Evolutionary conservation across 208 protist species (phyloP).

Genomic region (Trypanosoma conorhini): DNA sequence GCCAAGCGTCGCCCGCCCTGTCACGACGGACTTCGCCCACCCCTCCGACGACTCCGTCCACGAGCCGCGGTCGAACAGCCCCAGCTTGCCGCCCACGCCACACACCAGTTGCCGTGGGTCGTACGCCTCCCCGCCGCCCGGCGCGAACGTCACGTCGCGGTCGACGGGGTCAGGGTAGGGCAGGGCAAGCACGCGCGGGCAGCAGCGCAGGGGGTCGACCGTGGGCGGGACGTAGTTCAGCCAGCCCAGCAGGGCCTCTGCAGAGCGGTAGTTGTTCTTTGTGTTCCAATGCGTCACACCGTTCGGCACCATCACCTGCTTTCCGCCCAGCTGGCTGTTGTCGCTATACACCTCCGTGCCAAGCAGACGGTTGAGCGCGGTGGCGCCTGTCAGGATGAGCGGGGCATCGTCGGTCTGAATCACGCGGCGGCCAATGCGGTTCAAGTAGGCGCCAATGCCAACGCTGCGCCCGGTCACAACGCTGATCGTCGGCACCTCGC

Average conservation of each 20-base stretch:
- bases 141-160: conserved; percentile 78
- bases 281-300: conserved; percentile 94
- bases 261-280: conserved; percentile 83
- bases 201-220: conserved; percentile 42
- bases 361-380: conserved; percentile 93
- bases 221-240: conserved; percentile 89
- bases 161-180: conserved; percentile 59
- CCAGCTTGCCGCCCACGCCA: conserved; percentile 43
- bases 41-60: conserved; percentile 93
- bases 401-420: conserved; percentile 94
- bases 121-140: conserved; percentile 66
- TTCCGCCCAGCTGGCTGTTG: conserved; percentile 97
- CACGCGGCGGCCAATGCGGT: conserved; percentile 96
- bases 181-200: conserved; percentile 42
- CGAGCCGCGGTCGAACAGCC: conserved; percentile 92
- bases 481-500: conserved; percentile 97
- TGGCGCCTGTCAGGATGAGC: conserved; percentile 96
- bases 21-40: conserved; percentile 97
- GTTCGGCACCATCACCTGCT: conserved; percentile 97
- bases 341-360: conserved; percentile 97
- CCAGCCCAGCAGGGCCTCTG: conserved; percentile 83
- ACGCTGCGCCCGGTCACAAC: conserved; percentile 97
- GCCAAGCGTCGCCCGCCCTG: conserved; percentile 96
- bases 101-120: conserved; percentile 83
- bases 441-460: conserved; percentile 98